Evolutionary conservation across 2,329 filamentous ascomycete species (phyloP).

Genomic region (Botrytis byssoidea): DNA sequence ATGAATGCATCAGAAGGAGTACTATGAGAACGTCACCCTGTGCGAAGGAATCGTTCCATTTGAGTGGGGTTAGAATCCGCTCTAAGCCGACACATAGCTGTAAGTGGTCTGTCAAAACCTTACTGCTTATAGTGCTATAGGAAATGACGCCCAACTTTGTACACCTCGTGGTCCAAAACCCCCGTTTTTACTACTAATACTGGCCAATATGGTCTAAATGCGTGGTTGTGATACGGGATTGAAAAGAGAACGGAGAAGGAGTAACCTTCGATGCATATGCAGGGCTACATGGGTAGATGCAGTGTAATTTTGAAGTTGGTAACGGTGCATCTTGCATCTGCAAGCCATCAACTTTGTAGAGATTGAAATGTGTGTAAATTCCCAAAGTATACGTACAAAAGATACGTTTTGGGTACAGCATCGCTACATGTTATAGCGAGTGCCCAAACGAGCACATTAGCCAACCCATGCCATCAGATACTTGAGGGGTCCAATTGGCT

Average conservation of each 20-base stretch:
- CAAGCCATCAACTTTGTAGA: conserved; percentile 14
- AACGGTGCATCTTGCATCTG: conserved; percentile 19
- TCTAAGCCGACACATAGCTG: neutral
- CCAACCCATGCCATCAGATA: neutral
- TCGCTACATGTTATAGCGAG: neutral
- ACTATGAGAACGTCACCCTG: conserved; percentile 7
- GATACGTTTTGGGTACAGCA: neutral
- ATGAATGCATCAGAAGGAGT: neutral
- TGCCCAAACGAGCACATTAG: conserved; percentile 1
- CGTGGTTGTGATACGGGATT: conserved; percentile 28
- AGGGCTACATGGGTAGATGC: conserved; percentile 15
- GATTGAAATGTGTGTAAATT: neutral
- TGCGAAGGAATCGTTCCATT: conserved; percentile 1
- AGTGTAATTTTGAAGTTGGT: conserved; percentile 4
- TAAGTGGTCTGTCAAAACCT: neutral
- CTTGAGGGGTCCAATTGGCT: neutral
- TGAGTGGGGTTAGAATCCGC: neutral
- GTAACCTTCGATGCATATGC: conserved; percentile 20
- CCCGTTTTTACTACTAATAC: conserved; percentile 18
- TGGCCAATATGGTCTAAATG: conserved; percentile 25
- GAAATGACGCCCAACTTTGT: conserved; percentile 25
- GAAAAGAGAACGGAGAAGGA: conserved; percentile 4
- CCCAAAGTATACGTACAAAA: conserved; percentile 6
- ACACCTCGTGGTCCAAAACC: conserved; percentile 11
- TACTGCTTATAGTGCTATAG: neutral